phyloP scores from a whole-genome alignment of 257 asterid genomes.

The Eucommia ulmoides region DNA sequence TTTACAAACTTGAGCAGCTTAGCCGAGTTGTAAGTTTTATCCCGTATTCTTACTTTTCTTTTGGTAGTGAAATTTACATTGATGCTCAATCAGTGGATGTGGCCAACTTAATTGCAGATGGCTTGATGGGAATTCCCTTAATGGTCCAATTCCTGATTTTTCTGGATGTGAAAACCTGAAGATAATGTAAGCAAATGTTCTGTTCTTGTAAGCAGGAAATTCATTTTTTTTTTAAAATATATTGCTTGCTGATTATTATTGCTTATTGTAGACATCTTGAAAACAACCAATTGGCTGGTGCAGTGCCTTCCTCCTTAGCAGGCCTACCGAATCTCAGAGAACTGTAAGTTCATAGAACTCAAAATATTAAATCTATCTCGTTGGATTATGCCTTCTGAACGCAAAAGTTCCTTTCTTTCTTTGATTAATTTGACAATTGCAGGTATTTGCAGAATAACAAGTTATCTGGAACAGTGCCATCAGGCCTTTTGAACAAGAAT shows the following conservation, averaged over 20 bases:
- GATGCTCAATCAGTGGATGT: too few relatives aligned
- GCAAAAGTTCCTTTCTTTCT: not conserved
- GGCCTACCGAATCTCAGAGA: not conserved
- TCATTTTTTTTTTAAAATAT: too few relatives aligned
- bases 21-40: not conserved
- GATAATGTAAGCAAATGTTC: not conserved
- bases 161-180: not conserved
- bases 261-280: not conserved
- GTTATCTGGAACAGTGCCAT: slow-evolving; percentile 63
- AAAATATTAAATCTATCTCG: too few relatives aligned
- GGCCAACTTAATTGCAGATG: not conserved
- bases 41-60: not conserved
- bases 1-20: not conserved
- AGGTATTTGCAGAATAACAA: slow-evolving; percentile 79
- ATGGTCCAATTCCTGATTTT: not conserved
- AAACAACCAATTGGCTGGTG: not conserved
- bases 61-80: not conserved
- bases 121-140: not conserved
- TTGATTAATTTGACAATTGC: slow-evolving; percentile 16
- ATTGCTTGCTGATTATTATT: too few relatives aligned
- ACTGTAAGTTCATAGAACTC: not conserved
- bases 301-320: not conserved
- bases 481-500: slow-evolving; percentile 51
- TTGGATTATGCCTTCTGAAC: not conserved
- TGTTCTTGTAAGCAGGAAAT: not conserved